phyloP scores from a whole-genome alignment of 257 asterid species.

The Schizonepeta tenuifolia region DNA sequence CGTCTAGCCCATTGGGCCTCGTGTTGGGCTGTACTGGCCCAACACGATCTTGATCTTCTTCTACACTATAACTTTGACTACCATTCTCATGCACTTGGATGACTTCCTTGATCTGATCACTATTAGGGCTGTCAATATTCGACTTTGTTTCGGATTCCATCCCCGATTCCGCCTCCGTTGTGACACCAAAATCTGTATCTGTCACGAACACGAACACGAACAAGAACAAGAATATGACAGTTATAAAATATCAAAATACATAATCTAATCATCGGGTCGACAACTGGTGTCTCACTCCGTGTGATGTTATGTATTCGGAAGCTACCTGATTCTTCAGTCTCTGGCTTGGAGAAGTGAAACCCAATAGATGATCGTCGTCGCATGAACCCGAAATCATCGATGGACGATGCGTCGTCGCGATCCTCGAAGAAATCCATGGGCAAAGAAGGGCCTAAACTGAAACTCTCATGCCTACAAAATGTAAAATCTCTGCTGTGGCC shows the following conservation, averaged over 20 bases:
- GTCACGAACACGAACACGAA: slow-evolving; percentile 7
- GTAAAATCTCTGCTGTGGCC: slow-evolving; percentile 45
- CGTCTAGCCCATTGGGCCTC: slow-evolving; percentile 33
- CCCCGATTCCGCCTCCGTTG: slow-evolving; percentile 46
- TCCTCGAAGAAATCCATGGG: slow-evolving; percentile 34
- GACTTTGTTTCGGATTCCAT: slow-evolving; percentile 36
- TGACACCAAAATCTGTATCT: slow-evolving; percentile 41
- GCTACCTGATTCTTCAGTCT: slow-evolving; percentile 43
- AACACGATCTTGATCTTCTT: slow-evolving; percentile 29
- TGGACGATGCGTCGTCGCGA: slow-evolving; percentile 26
- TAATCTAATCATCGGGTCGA: background rate
- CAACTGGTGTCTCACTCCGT: too few species aligned
- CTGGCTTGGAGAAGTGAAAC: slow-evolving; percentile 31
- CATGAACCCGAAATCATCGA: slow-evolving; percentile 32
- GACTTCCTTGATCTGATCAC: slow-evolving; percentile 51
- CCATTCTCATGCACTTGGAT: slow-evolving; percentile 37
- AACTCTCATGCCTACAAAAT: slow-evolving; percentile 73
- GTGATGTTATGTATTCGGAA: too few species aligned
- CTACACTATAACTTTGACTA: background rate
- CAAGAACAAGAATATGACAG: background rate
- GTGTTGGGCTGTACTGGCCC: slow-evolving; percentile 31
- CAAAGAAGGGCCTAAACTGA: slow-evolving; percentile 45
- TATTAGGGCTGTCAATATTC: slow-evolving; percentile 26
- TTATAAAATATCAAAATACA: background rate
- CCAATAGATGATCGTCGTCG: slow-evolving; percentile 24